A percentile compares a stretch with the other conserved stretches of the same genome.
Conservation (phyloP, 192 early-diverging fungal genomes). For the Coemansia sp. region DNA sequence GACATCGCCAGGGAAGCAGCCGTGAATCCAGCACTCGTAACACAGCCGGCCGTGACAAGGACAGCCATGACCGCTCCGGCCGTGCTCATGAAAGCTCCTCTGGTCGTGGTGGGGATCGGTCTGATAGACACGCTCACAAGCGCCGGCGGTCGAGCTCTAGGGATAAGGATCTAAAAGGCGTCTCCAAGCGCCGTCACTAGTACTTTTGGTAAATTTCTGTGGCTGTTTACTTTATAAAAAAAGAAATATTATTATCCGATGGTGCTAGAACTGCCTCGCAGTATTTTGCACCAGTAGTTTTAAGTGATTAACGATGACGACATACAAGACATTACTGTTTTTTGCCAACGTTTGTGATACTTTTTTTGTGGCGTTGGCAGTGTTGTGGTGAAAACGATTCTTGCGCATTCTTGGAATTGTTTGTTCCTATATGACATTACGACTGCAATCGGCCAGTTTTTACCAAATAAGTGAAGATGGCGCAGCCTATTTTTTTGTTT, state of each 20-base stretch:
- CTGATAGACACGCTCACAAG: constrained; percentile 35
- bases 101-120: constrained; percentile 20
- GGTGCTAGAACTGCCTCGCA: background rate
- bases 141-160: constrained; percentile 50
- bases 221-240: background rate
- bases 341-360: background rate
- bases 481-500: background rate
- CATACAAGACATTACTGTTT: background rate
- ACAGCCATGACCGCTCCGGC: constrained; percentile 16
- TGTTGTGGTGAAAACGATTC: background rate
- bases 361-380: background rate
- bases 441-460: background rate
- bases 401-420: background rate
- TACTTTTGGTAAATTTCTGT: background rate
- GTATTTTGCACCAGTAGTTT: background rate
- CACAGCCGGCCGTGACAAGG: constrained; percentile 26
- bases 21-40: constrained; percentile 19
- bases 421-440: background rate
- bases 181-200: constrained; percentile 49
- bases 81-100: constrained; percentile 13
- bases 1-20: constrained; percentile 40
- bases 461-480: background rate
- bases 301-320: background rate
- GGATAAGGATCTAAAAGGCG: constrained; percentile 42
- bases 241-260: background rate